Evolutionary conservation across 2,329 filamentous ascomycete species (phyloP).

Genomic region (Aschersonia sp.): DNA sequence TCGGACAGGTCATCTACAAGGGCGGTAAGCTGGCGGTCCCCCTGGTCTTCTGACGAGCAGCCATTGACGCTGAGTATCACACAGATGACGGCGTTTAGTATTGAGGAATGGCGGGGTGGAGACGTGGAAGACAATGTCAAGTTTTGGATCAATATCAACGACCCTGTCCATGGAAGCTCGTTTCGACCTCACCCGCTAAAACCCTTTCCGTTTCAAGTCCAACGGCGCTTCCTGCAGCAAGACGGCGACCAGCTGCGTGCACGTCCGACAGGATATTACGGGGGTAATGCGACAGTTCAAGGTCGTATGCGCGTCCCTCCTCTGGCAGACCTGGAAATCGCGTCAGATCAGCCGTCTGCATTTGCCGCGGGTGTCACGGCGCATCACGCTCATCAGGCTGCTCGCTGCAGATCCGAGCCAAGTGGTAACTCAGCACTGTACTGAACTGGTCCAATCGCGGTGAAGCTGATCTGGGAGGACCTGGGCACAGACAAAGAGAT

Average conservation of each 20-base stretch:
- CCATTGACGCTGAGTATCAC: too few species aligned
- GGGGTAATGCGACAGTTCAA: too few species aligned
- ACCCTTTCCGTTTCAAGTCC: constrained; percentile 35
- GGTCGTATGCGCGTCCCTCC: too few species aligned
- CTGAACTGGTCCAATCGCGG: too few species aligned
- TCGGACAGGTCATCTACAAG: background rate
- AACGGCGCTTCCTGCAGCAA: background rate
- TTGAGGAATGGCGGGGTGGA: background rate
- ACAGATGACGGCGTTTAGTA: background rate
- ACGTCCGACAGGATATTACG: background rate
- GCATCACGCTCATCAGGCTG: background rate
- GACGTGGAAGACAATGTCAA: background rate
- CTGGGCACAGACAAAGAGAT: too few species aligned
- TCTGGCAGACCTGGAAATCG: too few species aligned
- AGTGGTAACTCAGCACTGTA: background rate
- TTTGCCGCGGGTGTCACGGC: background rate
- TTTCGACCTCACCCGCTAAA: constrained; percentile 36
- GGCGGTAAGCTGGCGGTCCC: background rate
- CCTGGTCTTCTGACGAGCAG: too few species aligned
- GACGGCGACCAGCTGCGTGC: background rate
- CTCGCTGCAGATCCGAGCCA: background rate
- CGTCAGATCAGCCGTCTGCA: background rate
- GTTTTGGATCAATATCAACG: constrained; percentile 34
- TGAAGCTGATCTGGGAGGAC: too few species aligned
- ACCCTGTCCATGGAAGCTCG: constrained; percentile 30